Percentiles rank a stretch among this genome's conserved stretches.
Evolutionary conservation across 305 asterid genomes (phyloP).

Genomic region (Solanum hybrid): DNA sequence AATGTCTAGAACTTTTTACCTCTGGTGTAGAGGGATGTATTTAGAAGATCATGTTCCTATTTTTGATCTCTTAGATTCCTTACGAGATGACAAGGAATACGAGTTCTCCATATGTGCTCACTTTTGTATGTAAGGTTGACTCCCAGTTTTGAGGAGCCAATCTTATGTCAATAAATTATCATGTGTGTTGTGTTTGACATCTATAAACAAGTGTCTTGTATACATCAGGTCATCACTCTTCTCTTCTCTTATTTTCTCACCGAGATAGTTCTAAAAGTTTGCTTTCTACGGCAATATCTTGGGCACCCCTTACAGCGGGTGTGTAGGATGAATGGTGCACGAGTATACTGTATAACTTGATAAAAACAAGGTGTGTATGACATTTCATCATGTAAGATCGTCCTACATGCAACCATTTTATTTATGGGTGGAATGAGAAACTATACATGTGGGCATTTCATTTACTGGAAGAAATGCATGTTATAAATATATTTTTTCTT

Average conservation of each 20-base stretch:
- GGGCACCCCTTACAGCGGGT: background rate
- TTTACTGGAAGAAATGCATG: too few relatives aligned
- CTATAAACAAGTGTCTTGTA: background rate
- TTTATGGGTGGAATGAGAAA: background rate
- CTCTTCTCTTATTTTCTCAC: background rate
- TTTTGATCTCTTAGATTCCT: background rate
- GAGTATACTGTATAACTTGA: background rate
- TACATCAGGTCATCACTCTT: background rate
- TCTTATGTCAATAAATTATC: background rate
- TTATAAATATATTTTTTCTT: too few relatives aligned
- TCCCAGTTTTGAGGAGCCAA: background rate
- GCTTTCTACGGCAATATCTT: background rate
- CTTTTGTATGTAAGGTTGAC: background rate
- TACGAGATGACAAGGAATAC: background rate
- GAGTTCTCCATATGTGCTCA: background rate
- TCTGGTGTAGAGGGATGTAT: background rate
- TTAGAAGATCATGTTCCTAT: background rate
- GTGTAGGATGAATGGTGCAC: background rate
- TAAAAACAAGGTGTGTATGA: background rate
- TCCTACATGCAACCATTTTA: background rate
- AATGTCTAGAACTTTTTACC: background rate
- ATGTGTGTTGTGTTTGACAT: background rate
- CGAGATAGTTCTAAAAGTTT: background rate
- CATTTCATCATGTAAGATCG: background rate
- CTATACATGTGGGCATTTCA: background rate